phyloP scores from a whole-genome alignment of 352 stramenopile genomes.

The Albugo candida region DNA sequence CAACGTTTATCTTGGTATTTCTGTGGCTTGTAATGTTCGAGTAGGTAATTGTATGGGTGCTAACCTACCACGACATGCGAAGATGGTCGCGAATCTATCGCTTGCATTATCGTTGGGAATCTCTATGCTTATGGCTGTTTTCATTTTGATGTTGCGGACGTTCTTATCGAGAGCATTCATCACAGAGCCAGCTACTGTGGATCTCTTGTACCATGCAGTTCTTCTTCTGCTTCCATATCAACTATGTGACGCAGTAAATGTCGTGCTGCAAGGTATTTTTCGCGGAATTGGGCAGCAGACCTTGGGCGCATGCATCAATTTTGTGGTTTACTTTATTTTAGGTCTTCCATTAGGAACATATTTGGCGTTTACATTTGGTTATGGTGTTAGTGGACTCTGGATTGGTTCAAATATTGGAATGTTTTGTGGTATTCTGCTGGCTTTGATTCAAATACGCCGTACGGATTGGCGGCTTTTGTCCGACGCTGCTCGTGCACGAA shows the following conservation, averaged over 20 bases:
- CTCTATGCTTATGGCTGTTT: constrained; percentile 16
- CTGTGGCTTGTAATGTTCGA: constrained; percentile 58
- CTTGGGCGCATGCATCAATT: constrained; percentile 35
- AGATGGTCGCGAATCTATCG: constrained; percentile 47
- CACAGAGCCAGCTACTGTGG: constrained; percentile 35
- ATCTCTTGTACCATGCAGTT: constrained; percentile 22
- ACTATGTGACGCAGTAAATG: constrained; percentile 45
- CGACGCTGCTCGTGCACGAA: constrained; percentile 25
- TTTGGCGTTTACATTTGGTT: constrained; percentile 33
- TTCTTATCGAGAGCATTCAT: constrained; percentile 44
- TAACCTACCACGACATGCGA: constrained; percentile 67
- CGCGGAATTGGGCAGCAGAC: constrained; percentile 35
- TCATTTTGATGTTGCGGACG: constrained; percentile 23
- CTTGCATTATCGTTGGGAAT: constrained; percentile 31
- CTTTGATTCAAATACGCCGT: constrained; percentile 32
- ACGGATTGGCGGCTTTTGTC: constrained; percentile 39
- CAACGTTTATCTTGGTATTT: constrained; percentile 67
- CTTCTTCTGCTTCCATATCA: constrained; percentile 48
- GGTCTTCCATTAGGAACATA: constrained; percentile 36
- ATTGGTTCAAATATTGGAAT: constrained; percentile 37
- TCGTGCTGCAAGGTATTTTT: constrained; percentile 56
- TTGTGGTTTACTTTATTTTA: constrained; percentile 51
- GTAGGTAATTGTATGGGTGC: constrained; percentile 63
- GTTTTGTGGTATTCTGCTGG: constrained; percentile 28
- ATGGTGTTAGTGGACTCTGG: constrained; percentile 57